Evolutionary conservation across 352 stramenopile species (phyloP).

Genomic region (Pythium volutum): DNA sequence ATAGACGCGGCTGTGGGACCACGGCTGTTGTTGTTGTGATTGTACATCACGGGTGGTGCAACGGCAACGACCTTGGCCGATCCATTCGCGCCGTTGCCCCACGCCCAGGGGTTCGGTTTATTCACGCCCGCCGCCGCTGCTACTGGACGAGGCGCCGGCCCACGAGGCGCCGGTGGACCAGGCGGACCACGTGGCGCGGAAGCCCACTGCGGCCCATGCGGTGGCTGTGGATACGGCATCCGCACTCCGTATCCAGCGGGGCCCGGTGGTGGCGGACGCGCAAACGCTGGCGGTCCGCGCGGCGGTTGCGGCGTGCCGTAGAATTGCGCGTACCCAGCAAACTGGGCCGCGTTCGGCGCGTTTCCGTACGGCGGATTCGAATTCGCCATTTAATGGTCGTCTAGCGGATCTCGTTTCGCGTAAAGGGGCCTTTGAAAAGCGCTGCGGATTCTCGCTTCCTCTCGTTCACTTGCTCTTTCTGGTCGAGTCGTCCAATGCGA

Average conservation of each 20-base stretch:
- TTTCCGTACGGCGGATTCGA: constrained; percentile 26
- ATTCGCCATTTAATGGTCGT: constrained; percentile 12
- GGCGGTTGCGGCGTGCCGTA: constrained; percentile 19
- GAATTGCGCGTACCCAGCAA: constrained; percentile 24
- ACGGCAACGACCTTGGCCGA: constrained; percentile 22
- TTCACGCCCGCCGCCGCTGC: too few species aligned
- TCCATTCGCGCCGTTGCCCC: constrained; percentile 42
- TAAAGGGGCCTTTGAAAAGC: neutral
- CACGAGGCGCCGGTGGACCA: constrained; percentile 14
- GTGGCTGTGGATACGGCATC: constrained; percentile 13
- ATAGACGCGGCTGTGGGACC: neutral
- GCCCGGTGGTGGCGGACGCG: constrained; percentile 37
- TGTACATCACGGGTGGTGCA: constrained; percentile 51
- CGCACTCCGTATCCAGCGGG: constrained; percentile 9
- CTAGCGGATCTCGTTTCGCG: neutral
- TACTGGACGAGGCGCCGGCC: constrained; percentile 16
- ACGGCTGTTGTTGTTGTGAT: constrained; percentile 22
- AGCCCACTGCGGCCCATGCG: constrained; percentile 13
- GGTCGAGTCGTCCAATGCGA: neutral
- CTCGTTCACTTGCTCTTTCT: neutral
- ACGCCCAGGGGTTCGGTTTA: constrained; percentile 60
- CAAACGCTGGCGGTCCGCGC: constrained; percentile 21
- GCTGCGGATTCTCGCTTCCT: neutral
- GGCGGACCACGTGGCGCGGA: constrained; percentile 9
- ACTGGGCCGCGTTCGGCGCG: constrained; percentile 24